phyloP scores from a whole-genome alignment of 2,329 filamentous ascomycete genomes.

The Acrodontium crateriforme region DNA sequence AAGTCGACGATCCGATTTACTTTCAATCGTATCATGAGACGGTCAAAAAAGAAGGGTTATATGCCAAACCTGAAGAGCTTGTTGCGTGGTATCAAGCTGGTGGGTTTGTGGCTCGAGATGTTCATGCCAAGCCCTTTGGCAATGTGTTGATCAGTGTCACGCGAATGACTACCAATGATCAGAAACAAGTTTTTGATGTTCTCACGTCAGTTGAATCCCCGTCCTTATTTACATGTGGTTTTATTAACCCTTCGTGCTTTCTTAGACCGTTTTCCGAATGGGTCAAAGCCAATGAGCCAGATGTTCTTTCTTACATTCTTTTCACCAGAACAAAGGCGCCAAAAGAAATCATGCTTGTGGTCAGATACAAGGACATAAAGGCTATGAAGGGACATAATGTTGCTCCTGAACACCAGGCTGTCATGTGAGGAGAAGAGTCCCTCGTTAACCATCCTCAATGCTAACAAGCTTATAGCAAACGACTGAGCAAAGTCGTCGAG shows the following conservation, averaged over 20 bases:
- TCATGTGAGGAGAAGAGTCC: conserved; percentile 8
- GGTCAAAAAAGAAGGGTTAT: conserved; percentile 11
- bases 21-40: conserved; percentile 15
- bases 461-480: conserved; percentile 7
- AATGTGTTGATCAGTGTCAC: conserved; percentile 9
- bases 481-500: conserved; percentile 7
- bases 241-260: too few relatives aligned
- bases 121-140: conserved; percentile 4
- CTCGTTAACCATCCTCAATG: too few relatives aligned
- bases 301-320: conserved; percentile 13
- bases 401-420: conserved; percentile 12
- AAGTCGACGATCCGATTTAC: conserved; percentile 14
- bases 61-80: conserved; percentile 11
- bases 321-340: conserved; percentile 15
- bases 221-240: too few relatives aligned
- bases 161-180: conserved; percentile 7
- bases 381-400: conserved; percentile 8
- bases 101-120: conserved; percentile 11
- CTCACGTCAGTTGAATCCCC: conserved; percentile 3
- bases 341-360: conserved; percentile 14
- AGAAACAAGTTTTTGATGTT: conserved; percentile 2
- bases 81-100: conserved; percentile 12
- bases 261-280: conserved; percentile 6
- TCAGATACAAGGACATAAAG: conserved; percentile 10
- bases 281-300: conserved; percentile 10